Base-by-base conservation (phyloP, 768 basidiomycete species). In the Agrocybe pediades region DNA sequence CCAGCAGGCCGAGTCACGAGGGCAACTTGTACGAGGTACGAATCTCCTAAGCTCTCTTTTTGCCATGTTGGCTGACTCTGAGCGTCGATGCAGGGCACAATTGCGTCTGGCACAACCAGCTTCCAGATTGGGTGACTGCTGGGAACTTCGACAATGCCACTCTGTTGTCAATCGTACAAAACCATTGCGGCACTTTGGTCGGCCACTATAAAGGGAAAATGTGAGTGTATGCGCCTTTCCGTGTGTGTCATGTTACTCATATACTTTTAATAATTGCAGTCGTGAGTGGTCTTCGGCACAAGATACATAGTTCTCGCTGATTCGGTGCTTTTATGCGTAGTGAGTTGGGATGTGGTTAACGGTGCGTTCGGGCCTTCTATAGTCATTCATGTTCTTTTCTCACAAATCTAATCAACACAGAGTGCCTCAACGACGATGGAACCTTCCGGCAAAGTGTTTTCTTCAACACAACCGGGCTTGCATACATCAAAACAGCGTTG, bases 311-410 rank as follows among this genome's bases (percentile, higher is more conserved):
- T n/a, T 29, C 8, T 24, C n/a, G 33, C 17, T 36, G 9, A n/a
- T 20, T 46, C 27, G 21, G 50, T 41, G 47, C 26, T 13, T 24
- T n/a, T 27, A 23, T 29, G 39, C 33, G 46, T 43, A 77, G 77
- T 75, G 56, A 66, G 72, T 27, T 80, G 77, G 80, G 81, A 83
- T 59, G 81, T 82, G 41, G 67, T 83, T 49, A 84, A 83, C 51
- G 82, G 72, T 70, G 30, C 3, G 61, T n/a, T n/a, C 17, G 13
- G 41, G 24, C 6, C n/a, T 43, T 33, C 46, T 59, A 63, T 30
- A 13, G 2, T 23, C 16, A 20, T n/a, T 29, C 17, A 13, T n/a
- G 11, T 24, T 45, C 30, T 27, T n/a, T n/a, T 15, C 7, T 26
- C 19, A 27, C 48, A 46, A 13, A 55, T 30, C 24, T 27, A 29